Evolutionary conservation across 768 basidiomycete genomes (phyloP), one percentile per base, ranked within the genome.

Genomic region (Coprinopsis cinerea): DNA sequence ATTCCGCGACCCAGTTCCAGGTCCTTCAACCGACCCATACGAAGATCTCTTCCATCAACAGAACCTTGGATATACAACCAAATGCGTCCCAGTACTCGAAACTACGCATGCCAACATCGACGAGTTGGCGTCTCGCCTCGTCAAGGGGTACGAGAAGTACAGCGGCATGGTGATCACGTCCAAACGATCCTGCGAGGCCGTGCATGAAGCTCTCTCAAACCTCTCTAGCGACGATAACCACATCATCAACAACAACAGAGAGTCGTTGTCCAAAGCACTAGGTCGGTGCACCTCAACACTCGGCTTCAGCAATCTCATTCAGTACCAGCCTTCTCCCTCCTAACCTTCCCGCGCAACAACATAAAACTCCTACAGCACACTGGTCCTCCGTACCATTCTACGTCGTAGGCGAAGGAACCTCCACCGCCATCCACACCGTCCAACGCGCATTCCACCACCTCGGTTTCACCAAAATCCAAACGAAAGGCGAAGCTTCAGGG

Each of bases 81-180:
- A 76, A 27, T 86, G 83, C n/a, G 65, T 90, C 0, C 78, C 87
- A 0, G 85, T 86, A 3, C 76, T 92, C 37, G 81, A 89, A 61
- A 89, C 89, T 0, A 65, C 70, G 5, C 63, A 78, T 37, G 71
- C 72, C 17, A 79, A 88, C 55, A 52, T 76, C 10, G 59, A 70
- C 0, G 41, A 50, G 11, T 72, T 94, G 11, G 59, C 63, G 24
- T 54, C 64, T 14, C 63, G 76, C 44, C 62, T 88, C 25, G 15
- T 36, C 1, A 28, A 47, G 11, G 50, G 27, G 2, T 20, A 45
- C 26, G 14, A 61, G 17, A 55, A 52, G 17, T 67, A 76, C 50
- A 64, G 63, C 5, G 91, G 85, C 4, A 83, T 91, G 4, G 75
- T 93, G 41, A 59, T 93, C 18, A 95, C 92, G 2, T 92, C 89